Evolutionary conservation across 345 rosid species (phyloP), one percentile per base, ranked within the genome.

Genomic region (Populus pruinosa): DNA sequence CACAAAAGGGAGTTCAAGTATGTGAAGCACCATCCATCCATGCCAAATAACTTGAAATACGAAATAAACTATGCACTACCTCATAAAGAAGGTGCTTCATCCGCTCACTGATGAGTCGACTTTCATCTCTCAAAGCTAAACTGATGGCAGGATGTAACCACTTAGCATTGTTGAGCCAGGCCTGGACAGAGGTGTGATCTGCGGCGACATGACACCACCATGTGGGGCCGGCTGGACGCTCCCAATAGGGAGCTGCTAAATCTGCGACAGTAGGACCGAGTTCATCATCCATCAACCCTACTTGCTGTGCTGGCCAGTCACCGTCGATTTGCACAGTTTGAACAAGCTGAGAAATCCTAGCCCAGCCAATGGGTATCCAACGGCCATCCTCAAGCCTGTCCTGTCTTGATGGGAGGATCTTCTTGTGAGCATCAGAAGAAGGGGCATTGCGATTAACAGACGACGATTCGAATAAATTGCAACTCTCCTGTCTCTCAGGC

Each of bases 141-240:
- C 97, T 89, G 80, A 93, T 87, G 1, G 99, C 98, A 77, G 97
- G 98, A 90, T 96, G 99, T 79, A 96, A 81, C 99, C 98, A 96
- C n/a, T 88, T 91, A 79, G 97, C 94, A 80, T 67, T 83, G 39
- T 36, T 87, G 53, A 93, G 94, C 97, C 97, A 92, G 61, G 89
- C 67, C 72, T 87, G 87, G 23, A 91, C 90, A 61, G 75, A 76
- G 17, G 90, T 85, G 81, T 92, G 85, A 77, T 83, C 86, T 55
- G 98, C 94, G 69, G 83, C 73, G 71, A 93, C 75, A 83, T 96
- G 98, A 55, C 99, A 96, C 99, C 99, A 96, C 99, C 99, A 96
- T 64, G 82, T 76, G 0, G 98, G 97, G 21, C 99, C 99, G 0
- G 87, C 96, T 1, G 97, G 97, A 8, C 88, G 85, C 80, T 92